These are phyloP conservation scores for Ceratocystis colombiana DNA, from an alignment of 2,329 filamentous ascomycete species.

Conservation along the genomic window DNA sequence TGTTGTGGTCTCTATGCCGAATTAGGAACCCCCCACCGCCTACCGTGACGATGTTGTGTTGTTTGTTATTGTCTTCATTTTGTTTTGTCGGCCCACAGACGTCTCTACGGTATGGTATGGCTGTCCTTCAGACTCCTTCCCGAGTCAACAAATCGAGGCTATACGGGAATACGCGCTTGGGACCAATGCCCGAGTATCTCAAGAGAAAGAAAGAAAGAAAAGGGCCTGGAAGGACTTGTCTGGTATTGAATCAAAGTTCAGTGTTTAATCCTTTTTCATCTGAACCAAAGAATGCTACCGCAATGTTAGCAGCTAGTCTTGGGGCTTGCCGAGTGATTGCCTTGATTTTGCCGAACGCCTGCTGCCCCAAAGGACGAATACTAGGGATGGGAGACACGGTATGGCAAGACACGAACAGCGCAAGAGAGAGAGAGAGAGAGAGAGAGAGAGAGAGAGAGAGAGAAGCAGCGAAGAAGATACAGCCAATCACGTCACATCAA, in stretches of 20 bases:
- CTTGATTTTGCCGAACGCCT: neutral
- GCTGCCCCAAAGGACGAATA: too few species aligned
- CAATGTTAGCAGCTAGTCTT: neutral
- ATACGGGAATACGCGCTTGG: neutral
- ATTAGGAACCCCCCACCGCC: neutral
- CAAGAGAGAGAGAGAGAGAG: neutral
- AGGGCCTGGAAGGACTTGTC: neutral
- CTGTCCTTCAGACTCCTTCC: slow-evolving; percentile 1
- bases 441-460: too few species aligned
- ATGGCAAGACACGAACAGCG: neutral
- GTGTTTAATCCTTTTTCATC: neutral
- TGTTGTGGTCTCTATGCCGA: neutral
- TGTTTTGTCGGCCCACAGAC: neutral
- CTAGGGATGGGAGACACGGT: neutral
- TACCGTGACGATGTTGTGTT: neutral
- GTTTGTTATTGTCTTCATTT: neutral
- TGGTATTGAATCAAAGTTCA: neutral
- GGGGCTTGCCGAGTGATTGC: neutral
- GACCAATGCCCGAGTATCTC: too few species aligned
- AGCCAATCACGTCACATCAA: neutral
- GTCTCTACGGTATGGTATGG: neutral
- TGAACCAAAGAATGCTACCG: neutral
- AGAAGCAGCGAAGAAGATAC: neutral
- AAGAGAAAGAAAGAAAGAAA: neutral
- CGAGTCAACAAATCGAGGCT: neutral